Percentiles rank a stretch among this genome's conserved stretches.
These are phyloP conservation scores for Trichomonas vaginalis DNA, from an alignment of 208 protist species.

Conservation along the genomic window DNA sequence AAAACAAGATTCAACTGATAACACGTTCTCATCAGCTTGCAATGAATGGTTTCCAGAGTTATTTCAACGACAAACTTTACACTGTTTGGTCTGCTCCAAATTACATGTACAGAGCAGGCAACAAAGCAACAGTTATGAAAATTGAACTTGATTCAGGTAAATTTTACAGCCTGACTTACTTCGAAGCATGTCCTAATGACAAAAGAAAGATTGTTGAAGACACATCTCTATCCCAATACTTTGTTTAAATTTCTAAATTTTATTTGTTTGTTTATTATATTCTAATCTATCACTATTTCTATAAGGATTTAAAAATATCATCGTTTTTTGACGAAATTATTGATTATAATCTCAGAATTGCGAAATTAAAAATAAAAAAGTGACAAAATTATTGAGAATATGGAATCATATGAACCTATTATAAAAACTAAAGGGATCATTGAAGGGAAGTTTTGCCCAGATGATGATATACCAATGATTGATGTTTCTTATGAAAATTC, in stretches of 20 bases:
- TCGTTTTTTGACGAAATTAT: too few relatives aligned
- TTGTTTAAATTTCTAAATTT: not conserved
- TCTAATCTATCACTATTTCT: too few relatives aligned
- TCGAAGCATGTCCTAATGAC: not conserved
- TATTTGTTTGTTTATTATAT: too few relatives aligned
- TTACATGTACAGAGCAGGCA: conserved; percentile 34
- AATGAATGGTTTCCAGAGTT: conserved; percentile 69
- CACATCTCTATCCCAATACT: not conserved
- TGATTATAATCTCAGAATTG: too few relatives aligned
- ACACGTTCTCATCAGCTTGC: conserved; percentile 65
- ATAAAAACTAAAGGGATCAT: not conserved
- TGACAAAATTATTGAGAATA: too few relatives aligned
- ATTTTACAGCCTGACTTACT: not conserved
- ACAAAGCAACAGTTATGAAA: conserved; percentile 76
- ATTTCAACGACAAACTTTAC: conserved; percentile 64
- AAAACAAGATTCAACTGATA: conserved; percentile 58
- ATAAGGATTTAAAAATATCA: too few relatives aligned
- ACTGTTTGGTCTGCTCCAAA: conserved; percentile 76
- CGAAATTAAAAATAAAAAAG: too few relatives aligned
- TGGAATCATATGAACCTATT: not conserved
- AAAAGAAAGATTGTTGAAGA: not conserved
- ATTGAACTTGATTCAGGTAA: conserved; percentile 54
- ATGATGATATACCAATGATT: not conserved
- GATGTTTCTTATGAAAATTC: not conserved
- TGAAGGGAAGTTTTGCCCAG: not conserved